phyloP scores from a whole-genome alignment of 73 alveolate species.

The Tetrahymena elliotti region DNA sequence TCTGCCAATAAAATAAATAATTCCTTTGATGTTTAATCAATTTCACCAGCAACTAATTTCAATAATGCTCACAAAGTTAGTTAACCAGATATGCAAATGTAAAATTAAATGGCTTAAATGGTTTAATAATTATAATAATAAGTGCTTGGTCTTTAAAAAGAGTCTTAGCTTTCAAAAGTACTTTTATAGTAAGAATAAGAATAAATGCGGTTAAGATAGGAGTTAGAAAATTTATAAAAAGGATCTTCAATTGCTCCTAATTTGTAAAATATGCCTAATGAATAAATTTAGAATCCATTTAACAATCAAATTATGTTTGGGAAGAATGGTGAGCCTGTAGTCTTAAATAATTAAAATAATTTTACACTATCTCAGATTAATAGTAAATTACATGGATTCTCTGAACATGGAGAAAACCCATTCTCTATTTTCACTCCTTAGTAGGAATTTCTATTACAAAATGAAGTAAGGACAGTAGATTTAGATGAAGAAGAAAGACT shows the following conservation, averaged over 20 bases:
- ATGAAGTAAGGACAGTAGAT: constrained; percentile 49
- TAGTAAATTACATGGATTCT: not conserved
- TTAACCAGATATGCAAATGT: not conserved
- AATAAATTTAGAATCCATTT: not conserved
- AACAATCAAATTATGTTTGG: not conserved
- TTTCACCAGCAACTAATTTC: not conserved
- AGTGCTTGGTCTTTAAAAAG: not conserved
- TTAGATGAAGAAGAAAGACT: constrained; percentile 72
- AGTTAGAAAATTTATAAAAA: not conserved
- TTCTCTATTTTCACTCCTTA: constrained; percentile 16
- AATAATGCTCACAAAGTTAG: not conserved
- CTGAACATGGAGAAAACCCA: constrained; percentile 1
- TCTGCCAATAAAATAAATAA: not conserved
- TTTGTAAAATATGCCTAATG: not conserved
- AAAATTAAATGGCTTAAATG: not conserved
- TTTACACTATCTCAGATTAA: not conserved
- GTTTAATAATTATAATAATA: not conserved
- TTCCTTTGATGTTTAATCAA: not conserved
- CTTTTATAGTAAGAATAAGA: not conserved
- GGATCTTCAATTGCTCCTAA: not conserved
- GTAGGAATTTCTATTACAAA: constrained; percentile 21
- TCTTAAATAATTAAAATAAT: not conserved
- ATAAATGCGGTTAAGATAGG: not conserved
- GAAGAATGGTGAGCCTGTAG: not conserved
- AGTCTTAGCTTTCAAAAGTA: not conserved